Evolutionary conservation across 306 rosid genomes (phyloP), one percentile per base, ranked within the genome.

Genomic region (Vachellia collinsii): DNA sequence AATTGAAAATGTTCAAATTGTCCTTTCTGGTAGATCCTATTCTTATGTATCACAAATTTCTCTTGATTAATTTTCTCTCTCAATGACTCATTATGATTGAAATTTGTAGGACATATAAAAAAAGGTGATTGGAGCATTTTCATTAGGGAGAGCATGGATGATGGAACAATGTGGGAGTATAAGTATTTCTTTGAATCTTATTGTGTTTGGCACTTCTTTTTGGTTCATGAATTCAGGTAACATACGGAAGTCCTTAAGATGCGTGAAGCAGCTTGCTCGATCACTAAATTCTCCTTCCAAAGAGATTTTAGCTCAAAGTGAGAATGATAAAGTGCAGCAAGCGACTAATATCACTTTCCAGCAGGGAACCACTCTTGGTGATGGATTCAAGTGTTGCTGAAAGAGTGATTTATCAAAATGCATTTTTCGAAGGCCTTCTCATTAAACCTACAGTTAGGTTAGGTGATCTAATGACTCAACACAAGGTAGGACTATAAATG

Each of bases 261-360:
- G 87, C 23, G 86, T 92, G 38, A 94, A 91, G 78, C 87, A 84
- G 44, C 90, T 94, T 44, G 97, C 96, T 0, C 78, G 97, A 54
- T 70, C 85, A 43, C 62, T 79, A n/a, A 81, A 82, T 53, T 61
- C 79, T 51, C 16, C 46, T 50, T n/a, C 76, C 4, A 78, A 68
- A 43, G 83, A 85, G 73, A 78, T 25, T 81, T 71, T 10, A 50
- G 48, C 25, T 56, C 75, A 80, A 51, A 79, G 62, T 25, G 79
- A 39, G 22, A 79, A 77, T 83, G 71, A 74, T 73, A 19, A n/a
- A 8, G n/a, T 22, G 36, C 54, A 10, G 37, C 37, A 68, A 41
- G 37, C 10, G 9, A 29, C 8, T 68, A n/a, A 68, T 41, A 11
- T 11, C 36, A 42, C 36, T 42, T 42, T 5, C 50, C n/a, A 5